A percentile compares a stretch with the other conserved stretches of the same genome.
Conservation (phyloP, 768 basidiomycete species). For the Cystofilobasidium macerans region DNA sequence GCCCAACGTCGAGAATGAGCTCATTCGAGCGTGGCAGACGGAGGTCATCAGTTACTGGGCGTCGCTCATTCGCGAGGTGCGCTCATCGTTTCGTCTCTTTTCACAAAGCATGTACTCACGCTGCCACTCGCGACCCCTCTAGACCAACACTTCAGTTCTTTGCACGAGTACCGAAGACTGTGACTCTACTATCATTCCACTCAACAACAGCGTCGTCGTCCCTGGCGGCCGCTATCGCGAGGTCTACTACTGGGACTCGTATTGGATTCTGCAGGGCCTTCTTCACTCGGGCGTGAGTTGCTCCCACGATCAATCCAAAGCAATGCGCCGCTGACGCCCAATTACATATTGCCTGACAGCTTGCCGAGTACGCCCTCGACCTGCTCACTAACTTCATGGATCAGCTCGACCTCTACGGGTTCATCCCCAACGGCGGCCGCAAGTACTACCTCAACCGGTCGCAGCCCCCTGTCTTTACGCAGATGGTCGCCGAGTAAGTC, state of each 20-base stretch:
- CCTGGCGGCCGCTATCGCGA: constrained; percentile 55
- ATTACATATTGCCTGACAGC: no score
- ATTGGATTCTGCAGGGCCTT: constrained; percentile 53
- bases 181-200: constrained; percentile 73
- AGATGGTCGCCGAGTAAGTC: constrained; percentile 89
- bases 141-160: constrained; percentile 58
- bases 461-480: constrained; percentile 83
- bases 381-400: constrained; percentile 94
- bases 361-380: constrained; percentile 54
- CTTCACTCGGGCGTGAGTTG: constrained; percentile 57
- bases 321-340: no score
- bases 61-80: constrained; percentile 55
- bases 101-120: no score
- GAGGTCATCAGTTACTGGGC: constrained; percentile 82
- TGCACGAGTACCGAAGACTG: constrained; percentile 51
- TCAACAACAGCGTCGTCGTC: constrained; percentile 83
- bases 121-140: no score
- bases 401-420: constrained; percentile 68
- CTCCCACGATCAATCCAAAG: no score
- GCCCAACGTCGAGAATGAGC: constrained; percentile 54
- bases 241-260: constrained; percentile 36
- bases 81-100: no score
- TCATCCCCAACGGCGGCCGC: constrained; percentile 87
- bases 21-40: constrained; percentile 60
- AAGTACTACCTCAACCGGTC: constrained; percentile 55